Conservation (phyloP, 257 asterid genomes). For the Capsicum pubescens region DNA sequence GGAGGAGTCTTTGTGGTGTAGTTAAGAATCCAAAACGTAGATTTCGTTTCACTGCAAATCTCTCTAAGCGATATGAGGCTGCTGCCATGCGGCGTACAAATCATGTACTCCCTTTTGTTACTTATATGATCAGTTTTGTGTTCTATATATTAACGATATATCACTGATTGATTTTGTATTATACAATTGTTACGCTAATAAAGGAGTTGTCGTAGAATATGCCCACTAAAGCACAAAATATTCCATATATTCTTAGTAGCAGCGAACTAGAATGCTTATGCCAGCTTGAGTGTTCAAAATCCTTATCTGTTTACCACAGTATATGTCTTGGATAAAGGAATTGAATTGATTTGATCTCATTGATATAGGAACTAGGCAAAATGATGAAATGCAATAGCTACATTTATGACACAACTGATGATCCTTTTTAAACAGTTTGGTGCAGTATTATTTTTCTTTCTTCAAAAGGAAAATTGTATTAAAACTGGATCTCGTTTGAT, state of each 20-base stretch:
- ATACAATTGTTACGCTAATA: not conserved
- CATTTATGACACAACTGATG: not conserved
- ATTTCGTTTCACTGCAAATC: constrained; percentile 88
- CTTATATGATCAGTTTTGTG: not conserved
- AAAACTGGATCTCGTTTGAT: not conserved
- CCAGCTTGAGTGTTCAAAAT: not conserved
- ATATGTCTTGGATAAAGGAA: not conserved
- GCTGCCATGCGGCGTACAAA: constrained; percentile 78
- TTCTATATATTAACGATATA: not conserved
- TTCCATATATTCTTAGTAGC: not conserved
- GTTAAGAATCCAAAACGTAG: constrained; percentile 84
- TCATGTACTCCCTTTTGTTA: constrained; percentile 48
- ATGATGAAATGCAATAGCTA: not conserved
- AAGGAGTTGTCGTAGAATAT: not conserved
- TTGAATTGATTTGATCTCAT: not conserved
- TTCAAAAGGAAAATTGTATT: not conserved
- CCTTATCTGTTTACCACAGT: not conserved
- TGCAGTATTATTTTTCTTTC: not conserved
- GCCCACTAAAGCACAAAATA: not conserved
- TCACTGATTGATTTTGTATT: not conserved
- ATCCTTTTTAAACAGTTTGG: not conserved
- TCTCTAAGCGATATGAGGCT: constrained; percentile 78
- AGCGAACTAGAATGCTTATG: not conserved
- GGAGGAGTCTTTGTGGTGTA: constrained; percentile 76
- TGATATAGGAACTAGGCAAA: not conserved